Evolutionary conservation across 805 yeast genomes (phyloP).

Genomic region (Nakazawaea holstii): DNA sequence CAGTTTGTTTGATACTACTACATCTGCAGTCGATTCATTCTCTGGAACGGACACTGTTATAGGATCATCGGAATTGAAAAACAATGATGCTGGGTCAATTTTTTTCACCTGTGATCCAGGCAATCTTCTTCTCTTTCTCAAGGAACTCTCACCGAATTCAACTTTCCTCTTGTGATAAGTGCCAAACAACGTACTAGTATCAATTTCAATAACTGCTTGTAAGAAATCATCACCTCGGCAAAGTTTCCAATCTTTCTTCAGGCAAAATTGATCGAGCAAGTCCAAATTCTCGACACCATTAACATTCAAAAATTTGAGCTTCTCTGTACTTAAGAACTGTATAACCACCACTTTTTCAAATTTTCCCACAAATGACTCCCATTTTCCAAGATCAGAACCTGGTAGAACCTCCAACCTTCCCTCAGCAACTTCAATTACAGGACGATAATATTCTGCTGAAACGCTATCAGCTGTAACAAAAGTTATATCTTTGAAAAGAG

Average conservation of each 20-base stretch:
- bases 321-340: slow-evolving; percentile 4
- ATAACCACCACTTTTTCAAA: background rate
- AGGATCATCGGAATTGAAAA: background rate
- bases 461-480: slow-evolving; percentile 3
- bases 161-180: slow-evolving; percentile 4
- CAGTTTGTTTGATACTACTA: background rate
- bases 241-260: background rate
- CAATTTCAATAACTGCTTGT: slow-evolving; percentile 1
- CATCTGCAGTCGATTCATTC: background rate
- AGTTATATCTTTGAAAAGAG: slow-evolving; percentile 3
- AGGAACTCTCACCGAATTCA: background rate
- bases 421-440: slow-evolving; percentile 2
- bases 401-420: slow-evolving; percentile 1
- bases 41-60: background rate
- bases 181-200: background rate
- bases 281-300: background rate
- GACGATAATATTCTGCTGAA: background rate
- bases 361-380: background rate
- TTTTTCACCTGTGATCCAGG: background rate
- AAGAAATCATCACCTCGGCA: slow-evolving; percentile 6
- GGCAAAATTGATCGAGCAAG: slow-evolving; percentile 1
- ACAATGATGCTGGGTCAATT: slow-evolving; percentile 3
- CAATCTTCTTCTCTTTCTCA: background rate
- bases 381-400: background rate
- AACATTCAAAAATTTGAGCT: background rate